These are phyloP conservation scores for Saccharomycopsis javanensis DNA, from an alignment of 805 yeast genomes.

Conservation along the genomic window DNA sequence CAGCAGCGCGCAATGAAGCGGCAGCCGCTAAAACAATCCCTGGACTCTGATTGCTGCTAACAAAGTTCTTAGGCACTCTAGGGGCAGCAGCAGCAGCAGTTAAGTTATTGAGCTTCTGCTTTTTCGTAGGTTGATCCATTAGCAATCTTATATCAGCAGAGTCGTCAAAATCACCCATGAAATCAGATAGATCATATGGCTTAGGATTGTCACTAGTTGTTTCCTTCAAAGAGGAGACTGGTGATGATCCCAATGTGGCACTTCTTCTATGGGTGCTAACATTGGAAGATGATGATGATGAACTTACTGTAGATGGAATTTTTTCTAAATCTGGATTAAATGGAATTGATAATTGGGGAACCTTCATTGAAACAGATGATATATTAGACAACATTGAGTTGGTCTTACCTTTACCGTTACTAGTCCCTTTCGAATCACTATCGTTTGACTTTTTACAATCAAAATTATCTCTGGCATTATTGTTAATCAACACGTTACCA, in stretches of 20 bases:
- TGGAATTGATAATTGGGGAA: neutral
- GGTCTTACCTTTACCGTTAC: neutral
- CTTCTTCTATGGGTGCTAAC: neutral
- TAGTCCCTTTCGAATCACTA: neutral
- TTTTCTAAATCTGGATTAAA: neutral
- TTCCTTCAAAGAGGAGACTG: neutral
- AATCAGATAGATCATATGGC: neutral
- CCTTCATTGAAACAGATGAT: neutral
- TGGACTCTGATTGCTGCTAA: conserved; percentile 39
- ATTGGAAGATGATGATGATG: neutral
- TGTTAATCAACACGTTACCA: neutral
- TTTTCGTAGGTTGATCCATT: neutral
- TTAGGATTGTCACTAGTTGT: neutral
- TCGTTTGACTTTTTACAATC: neutral
- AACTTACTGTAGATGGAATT: neutral
- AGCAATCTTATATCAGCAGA: neutral
- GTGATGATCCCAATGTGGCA: neutral
- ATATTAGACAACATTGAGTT: neutral
- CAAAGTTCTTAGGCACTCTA: conserved; percentile 53
- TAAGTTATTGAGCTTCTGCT: conserved; percentile 27
- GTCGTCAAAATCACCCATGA: neutral
- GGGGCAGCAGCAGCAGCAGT: conserved; percentile 85
- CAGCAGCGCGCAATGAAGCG: conserved; percentile 43
- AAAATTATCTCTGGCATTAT: neutral
- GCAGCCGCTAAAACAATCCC: conserved; percentile 68